A percentile compares a stretch with the other conserved stretches of the same genome.
Conservation (phyloP, 108 stramenopile genomes). For the Cylindrotheca closterium region DNA sequence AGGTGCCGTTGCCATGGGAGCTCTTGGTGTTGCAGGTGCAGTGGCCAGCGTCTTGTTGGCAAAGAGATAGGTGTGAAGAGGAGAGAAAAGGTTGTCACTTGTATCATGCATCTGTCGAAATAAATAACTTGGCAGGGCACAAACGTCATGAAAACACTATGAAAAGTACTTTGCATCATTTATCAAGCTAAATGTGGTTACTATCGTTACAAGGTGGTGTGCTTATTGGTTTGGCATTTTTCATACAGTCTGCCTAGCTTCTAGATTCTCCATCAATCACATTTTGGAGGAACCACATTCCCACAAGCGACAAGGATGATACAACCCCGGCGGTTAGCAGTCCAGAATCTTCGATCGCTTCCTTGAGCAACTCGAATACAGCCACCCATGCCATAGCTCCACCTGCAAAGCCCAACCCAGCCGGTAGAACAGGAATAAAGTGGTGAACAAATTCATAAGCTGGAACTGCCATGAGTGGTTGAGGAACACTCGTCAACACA, state of each 20-base stretch:
- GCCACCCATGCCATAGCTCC: constrained; percentile 99
- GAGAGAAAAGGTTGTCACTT: too few relatives aligned
- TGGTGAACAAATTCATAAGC: constrained; percentile 94
- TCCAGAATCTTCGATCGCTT: constrained; percentile 91
- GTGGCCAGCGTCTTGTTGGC: constrained; percentile 42
- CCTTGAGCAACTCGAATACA: constrained; percentile 88
- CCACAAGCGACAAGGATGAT: constrained; percentile 52
- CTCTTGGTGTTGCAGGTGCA: constrained; percentile 57
- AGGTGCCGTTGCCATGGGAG: constrained; percentile 68
- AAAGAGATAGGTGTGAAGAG: constrained; percentile 27
- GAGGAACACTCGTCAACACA: constrained; percentile 93
- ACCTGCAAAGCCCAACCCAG: constrained; percentile 97
- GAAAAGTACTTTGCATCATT: too few relatives aligned
- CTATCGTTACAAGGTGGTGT: too few relatives aligned
- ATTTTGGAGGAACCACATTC: constrained; percentile 66
- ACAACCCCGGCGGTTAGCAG: constrained; percentile 67
- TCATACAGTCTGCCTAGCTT: neutral
- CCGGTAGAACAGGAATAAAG: constrained; percentile 93
- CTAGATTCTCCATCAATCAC: constrained; percentile 56
- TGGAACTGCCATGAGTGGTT: constrained; percentile 98
- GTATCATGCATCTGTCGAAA: too few relatives aligned
- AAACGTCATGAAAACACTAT: too few relatives aligned
- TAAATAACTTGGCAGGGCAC: too few relatives aligned
- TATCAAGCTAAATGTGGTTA: too few relatives aligned
- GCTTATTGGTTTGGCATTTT: too few relatives aligned